Conservation (phyloP, 2,329 filamentous ascomycete genomes). For the Penicillium sp. region DNA sequence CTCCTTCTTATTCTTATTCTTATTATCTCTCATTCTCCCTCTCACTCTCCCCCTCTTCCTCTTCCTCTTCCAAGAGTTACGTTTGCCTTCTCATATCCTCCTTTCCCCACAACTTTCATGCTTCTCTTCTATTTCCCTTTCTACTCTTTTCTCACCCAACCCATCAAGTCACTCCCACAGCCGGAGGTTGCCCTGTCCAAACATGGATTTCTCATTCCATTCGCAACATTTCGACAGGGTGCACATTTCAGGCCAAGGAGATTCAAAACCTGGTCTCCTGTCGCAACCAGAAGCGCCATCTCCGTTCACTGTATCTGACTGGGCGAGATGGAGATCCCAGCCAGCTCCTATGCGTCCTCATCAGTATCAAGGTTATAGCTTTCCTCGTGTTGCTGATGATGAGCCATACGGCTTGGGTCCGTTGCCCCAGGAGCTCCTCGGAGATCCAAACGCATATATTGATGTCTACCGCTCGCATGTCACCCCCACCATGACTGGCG, state of each 20-base stretch:
- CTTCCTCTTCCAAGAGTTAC: conserved; percentile 13
- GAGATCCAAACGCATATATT: background rate
- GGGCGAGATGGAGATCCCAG: conserved; percentile 26
- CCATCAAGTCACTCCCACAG: background rate
- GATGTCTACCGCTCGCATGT: background rate
- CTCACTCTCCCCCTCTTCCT: conserved; percentile 9
- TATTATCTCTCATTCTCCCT: background rate
- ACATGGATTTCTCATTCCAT: conserved; percentile 27
- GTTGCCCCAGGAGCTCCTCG: background rate
- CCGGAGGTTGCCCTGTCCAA: background rate
- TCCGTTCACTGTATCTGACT: conserved; percentile 18
- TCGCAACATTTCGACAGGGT: conserved; percentile 21
- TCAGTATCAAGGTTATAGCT: conserved; percentile 17
- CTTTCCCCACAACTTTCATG: background rate
- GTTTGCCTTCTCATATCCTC: conserved; percentile 10
- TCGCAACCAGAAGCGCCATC: conserved; percentile 21
- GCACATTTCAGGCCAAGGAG: conserved; percentile 24
- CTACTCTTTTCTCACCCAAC: background rate
- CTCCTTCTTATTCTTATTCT: background rate
- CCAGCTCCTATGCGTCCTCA: conserved; percentile 17
- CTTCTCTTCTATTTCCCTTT: conserved; percentile 4
- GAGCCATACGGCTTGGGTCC: conserved; percentile 7
- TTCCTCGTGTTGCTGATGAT: background rate
- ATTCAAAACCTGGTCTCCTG: conserved; percentile 17
- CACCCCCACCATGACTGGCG: background rate